Base-by-base conservation (phyloP, 148 eudicot species). In the Dysphania ambrosioides region DNA sequence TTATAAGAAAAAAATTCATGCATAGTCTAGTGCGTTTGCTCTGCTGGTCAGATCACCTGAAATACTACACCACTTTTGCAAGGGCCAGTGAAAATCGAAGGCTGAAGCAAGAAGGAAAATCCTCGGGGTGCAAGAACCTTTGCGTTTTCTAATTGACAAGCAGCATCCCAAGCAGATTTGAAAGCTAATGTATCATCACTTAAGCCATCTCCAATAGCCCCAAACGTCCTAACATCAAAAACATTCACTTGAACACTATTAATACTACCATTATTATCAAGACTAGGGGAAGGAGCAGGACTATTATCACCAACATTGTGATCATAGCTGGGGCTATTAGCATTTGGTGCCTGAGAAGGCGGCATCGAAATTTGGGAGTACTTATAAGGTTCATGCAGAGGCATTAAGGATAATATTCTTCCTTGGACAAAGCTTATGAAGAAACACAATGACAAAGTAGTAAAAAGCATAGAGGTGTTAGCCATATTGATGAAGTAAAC, bases 161-260 rank as follows among this genome's bases (percentile, higher is more conserved):
- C 96, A 27, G 87, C 83, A 66, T 93, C 98, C 97, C 97, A 91
- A 26, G 98, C 90, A 80, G 79, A 82, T 80, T 91, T 93, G 62
- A 93, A 84, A 2, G 94, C 93, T 10, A 21, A 58, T 18, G 98
- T 89, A 72, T 94, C 98, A 59, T 94, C 97, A 0, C 82, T 80
- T 24, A 80, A 53, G 7, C 98, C 98, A 69, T 94, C 91, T 2
- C 98, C 98, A 53, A 85, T 67, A 29, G 97, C 97, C 36, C 98
- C 98, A 76, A 79, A 94, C 24, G 93, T 81, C 11, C 83, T 71
- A 30, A 91, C 95, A 77, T 82, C 82, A 30, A 87, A 83, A 5
- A 80, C 74, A 1, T 34, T 23, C 21, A 5, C 38, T 70, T 27
- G 62, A 24, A 41, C 40, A 56, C 23, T 64, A 11, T 1, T 57